Percentiles rank a stretch among this genome's conserved stretches.
These are phyloP conservation scores for Karstenula rhodostoma DNA, from an alignment of 2,329 filamentous ascomycete genomes.

Conservation along the genomic window DNA sequence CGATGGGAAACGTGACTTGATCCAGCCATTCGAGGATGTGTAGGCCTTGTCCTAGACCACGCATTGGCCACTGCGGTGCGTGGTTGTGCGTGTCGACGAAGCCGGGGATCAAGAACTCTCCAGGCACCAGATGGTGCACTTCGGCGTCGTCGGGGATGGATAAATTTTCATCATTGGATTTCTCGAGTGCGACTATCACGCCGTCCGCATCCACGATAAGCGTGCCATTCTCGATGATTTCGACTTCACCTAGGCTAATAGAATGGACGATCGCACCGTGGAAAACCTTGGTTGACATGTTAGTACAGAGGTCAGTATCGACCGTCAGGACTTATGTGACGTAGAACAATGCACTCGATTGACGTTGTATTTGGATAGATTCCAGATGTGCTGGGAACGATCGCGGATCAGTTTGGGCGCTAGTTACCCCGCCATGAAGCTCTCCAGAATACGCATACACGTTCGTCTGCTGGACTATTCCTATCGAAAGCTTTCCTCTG, in stretches of 20 bases:
- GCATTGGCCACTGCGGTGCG: constrained; percentile 64
- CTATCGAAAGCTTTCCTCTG: no score
- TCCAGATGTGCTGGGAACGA: no score
- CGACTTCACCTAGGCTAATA: neutral
- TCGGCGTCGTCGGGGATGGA: neutral
- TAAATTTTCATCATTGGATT: neutral
- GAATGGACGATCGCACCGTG: constrained; percentile 3
- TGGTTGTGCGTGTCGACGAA: constrained; percentile 75
- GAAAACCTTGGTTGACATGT: neutral
- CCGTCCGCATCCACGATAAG: neutral
- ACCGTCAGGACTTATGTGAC: no score
- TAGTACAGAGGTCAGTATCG: neutral
- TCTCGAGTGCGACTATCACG: constrained; percentile 2
- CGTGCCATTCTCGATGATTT: constrained; percentile 2
- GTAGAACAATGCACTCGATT: no score
- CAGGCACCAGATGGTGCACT: constrained; percentile 19
- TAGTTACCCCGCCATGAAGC: no score
- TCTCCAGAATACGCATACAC: no score
- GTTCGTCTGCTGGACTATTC: no score
- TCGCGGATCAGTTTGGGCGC: no score
- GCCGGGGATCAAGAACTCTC: constrained; percentile 66
- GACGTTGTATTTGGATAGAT: no score
- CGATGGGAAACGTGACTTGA: constrained; percentile 70
- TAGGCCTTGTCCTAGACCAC: constrained; percentile 53
- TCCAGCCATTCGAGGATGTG: constrained; percentile 64